Evolutionary conservation across 2,329 filamentous ascomycete species (phyloP).

Genomic region (Colletotrichum phormii): DNA sequence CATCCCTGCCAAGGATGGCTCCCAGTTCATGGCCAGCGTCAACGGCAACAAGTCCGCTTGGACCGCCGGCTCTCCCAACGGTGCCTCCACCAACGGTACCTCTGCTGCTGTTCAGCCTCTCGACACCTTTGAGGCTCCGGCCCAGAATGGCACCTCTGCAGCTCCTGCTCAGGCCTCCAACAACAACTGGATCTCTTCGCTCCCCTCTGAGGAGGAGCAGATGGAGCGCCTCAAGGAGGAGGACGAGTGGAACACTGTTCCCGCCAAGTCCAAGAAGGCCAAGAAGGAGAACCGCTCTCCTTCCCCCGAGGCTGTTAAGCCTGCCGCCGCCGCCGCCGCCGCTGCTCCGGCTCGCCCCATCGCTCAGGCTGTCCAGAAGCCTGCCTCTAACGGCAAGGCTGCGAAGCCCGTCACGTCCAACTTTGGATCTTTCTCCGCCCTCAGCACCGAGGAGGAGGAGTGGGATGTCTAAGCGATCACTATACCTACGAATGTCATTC

Average conservation of each 20-base stretch:
- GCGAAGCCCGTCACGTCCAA: slow-evolving; percentile 44
- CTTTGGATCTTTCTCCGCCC: slow-evolving; percentile 62
- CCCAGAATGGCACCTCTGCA: slow-evolving; percentile 48
- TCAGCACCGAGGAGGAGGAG: slow-evolving; percentile 59
- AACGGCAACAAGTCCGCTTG: slow-evolving; percentile 57
- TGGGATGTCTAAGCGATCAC: slow-evolving; percentile 59
- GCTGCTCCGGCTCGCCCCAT: slow-evolving; percentile 40
- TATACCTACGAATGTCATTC: slow-evolving; percentile 1
- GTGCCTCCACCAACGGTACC: slow-evolving; percentile 48
- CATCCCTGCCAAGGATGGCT: slow-evolving; percentile 84
- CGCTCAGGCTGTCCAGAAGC: slow-evolving; percentile 46
- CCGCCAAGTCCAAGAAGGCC: slow-evolving; percentile 56
- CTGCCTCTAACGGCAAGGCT: slow-evolving; percentile 42
- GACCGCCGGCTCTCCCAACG: slow-evolving; percentile 51
- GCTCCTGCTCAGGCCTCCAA: slow-evolving; percentile 49
- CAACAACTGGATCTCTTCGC: slow-evolving; percentile 60
- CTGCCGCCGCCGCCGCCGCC: slow-evolving; percentile 41
- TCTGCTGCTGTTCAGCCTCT: slow-evolving; percentile 58
- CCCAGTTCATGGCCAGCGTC: slow-evolving; percentile 62
- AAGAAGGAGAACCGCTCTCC: slow-evolving; percentile 55
- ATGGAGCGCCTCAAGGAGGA: slow-evolving; percentile 66
- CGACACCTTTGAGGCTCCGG: slow-evolving; percentile 64
- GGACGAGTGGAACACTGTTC: slow-evolving; percentile 72
- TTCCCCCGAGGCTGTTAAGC: slow-evolving; percentile 49
- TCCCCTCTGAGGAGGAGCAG: slow-evolving; percentile 73